Percentiles rank a stretch among this genome's conserved stretches.
Evolutionary conservation across 225 moss, liverwort and hornwort genomes (phyloP).

Genomic region (Neckera pumila): DNA sequence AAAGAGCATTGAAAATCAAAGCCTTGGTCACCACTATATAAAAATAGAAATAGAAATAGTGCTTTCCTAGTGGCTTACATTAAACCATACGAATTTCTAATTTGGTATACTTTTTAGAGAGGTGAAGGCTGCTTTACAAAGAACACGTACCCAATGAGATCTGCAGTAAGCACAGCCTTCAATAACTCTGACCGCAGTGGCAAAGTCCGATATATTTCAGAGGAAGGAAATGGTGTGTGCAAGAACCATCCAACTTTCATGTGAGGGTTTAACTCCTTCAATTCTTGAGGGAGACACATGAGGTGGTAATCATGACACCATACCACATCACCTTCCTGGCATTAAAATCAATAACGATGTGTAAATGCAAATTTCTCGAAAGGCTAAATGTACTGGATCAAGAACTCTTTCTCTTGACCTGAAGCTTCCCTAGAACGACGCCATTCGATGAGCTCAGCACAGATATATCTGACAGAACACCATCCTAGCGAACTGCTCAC

Average conservation of each 20-base stretch:
- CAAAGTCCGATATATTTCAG: conserved; percentile 87
- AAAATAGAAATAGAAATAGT: not conserved
- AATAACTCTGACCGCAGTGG: conserved; percentile 85
- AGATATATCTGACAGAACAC: not conserved
- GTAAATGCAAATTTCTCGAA: not conserved
- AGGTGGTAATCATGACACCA: conserved; percentile 99
- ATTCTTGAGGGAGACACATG: conserved; percentile 85
- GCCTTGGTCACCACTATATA: not conserved
- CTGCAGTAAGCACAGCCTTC: conserved; percentile 86
- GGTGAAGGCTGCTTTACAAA: not conserved
- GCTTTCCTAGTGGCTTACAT: not conserved
- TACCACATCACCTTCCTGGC: conserved; percentile 80
- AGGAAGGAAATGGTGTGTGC: conserved; percentile 93
- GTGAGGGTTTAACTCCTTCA: conserved; percentile 57
- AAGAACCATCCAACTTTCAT: conserved; percentile 99
- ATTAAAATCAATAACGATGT: not conserved
- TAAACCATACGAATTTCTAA: not conserved
- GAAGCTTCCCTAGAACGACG: not conserved
- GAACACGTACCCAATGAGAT: conserved; percentile 66
- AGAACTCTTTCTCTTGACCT: not conserved
- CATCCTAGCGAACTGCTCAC: not conserved
- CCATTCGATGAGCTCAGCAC: not conserved
- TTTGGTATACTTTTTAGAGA: not conserved
- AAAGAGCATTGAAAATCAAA: not conserved
- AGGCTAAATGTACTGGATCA: not conserved